Percentiles rank a stretch among this genome's conserved stretches.
These are phyloP conservation scores for Hemileccinum rubropunctum DNA, from an alignment of 768 basidiomycete species.

Conservation along the genomic window DNA sequence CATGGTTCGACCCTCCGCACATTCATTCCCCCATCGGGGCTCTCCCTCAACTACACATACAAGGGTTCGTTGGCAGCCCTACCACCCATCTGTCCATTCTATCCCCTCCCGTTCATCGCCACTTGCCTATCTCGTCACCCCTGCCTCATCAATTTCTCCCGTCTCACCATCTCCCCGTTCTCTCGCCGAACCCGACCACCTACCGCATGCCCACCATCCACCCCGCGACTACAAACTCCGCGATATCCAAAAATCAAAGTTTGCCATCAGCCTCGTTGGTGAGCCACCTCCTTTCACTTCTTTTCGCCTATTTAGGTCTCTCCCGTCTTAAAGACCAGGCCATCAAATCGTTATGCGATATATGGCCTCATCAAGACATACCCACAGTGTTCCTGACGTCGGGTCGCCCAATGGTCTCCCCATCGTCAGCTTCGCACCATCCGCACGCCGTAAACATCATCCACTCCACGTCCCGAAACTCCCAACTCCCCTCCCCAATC, in stretches of 20 bases:
- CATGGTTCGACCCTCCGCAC: slow-evolving; percentile 39
- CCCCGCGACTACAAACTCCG: slow-evolving; percentile 36
- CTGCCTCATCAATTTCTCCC: slow-evolving; percentile 51
- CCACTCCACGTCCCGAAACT: slow-evolving; percentile 26
- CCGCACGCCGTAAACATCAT: background rate
- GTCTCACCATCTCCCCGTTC: slow-evolving; percentile 40
- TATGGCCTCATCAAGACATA: slow-evolving; percentile 78
- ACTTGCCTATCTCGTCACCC: slow-evolving; percentile 53
- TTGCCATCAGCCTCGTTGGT: slow-evolving; percentile 70
- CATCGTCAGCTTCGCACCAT: slow-evolving; percentile 13
- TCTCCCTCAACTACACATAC: slow-evolving; percentile 61
- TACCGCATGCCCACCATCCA: slow-evolving; percentile 32
- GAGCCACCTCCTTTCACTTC: slow-evolving; percentile 30
- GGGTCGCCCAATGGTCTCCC: slow-evolving; percentile 26
- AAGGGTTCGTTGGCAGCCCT: slow-evolving; percentile 81
- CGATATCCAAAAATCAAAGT: slow-evolving; percentile 58
- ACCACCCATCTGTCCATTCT: slow-evolving; percentile 45
- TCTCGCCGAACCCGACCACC: slow-evolving; percentile 36
- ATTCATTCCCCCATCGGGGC: slow-evolving; percentile 67
- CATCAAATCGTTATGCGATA: slow-evolving; percentile 71
- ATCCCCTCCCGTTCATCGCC: slow-evolving; percentile 36
- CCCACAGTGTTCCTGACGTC: slow-evolving; percentile 52
- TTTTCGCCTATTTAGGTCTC: slow-evolving; percentile 7
- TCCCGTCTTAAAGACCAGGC: slow-evolving; percentile 59
- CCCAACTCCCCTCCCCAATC: slow-evolving; percentile 51